Evolutionary conservation across 106 monocot species (phyloP), one percentile per base, ranked within the genome.

Genomic region (Cymbidium sinense): DNA sequence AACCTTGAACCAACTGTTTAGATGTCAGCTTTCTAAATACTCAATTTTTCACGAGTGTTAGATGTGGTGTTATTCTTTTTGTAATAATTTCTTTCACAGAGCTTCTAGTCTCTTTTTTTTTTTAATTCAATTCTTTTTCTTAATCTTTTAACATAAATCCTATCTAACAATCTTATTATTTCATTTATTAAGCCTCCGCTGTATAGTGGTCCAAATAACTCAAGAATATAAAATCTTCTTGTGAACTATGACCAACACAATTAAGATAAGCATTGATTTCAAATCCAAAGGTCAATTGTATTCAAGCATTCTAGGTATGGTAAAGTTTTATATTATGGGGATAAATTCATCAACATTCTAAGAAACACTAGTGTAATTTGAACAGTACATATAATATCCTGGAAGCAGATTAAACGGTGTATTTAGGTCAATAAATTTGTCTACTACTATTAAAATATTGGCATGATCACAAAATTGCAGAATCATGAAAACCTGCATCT

Each of bases 401-500:
- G n/a, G n/a, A n/a, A n/a, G n/a, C n/a, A n/a, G n/a, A n/a, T n/a
- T n/a, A n/a, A n/a, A n/a, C n/a, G n/a, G 3, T 52, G 7, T 3
- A 52, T 52, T 15, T 20, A 52, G 19, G 17, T 0, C 19, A 3
- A 52, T 9, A 52, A 18, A 52, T 13, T 52, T 17, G 52, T 52
- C 37, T 1, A 39, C 37, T 39, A 39, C 37, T 39, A 39, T 39
- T 39, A 2, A 47, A 13, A 47, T 47, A 47, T 13, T 13, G 47
- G 13, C 11, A 47, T 13, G 13, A 13, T 13, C 21, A 0, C 2
- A 69, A 34, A 31, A 69, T 30, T 15, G 12, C 33, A 27, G 18
- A 17, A 43, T 23, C 10, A 70, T 37, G 39, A 82, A 78, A 31
- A 94, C 98, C 98, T 98, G 98, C 98, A 98, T 87, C 71, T 65